These are phyloP conservation scores for Cordyceps farinosa DNA, from an alignment of 2,329 filamentous ascomycete species.

Conservation along the genomic window DNA sequence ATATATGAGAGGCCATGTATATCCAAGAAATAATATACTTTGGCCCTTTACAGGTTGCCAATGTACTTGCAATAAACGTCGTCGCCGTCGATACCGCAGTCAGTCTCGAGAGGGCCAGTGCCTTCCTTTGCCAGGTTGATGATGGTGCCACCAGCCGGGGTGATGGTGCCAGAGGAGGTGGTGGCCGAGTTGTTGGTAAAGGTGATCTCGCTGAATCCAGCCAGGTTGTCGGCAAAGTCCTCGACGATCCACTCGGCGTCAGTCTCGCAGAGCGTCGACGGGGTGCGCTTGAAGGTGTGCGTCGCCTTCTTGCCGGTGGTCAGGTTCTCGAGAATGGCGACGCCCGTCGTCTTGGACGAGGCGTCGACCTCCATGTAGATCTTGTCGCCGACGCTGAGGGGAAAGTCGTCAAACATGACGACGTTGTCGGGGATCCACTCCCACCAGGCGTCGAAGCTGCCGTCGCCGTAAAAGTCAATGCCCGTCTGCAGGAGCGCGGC, in stretches of 20 bases:
- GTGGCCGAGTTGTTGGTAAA: slow-evolving; percentile 13
- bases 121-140: neutral
- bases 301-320: slow-evolving; percentile 47
- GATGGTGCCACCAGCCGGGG: neutral
- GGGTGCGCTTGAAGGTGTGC: slow-evolving; percentile 40
- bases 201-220: slow-evolving; percentile 11
- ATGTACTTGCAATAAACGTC: slow-evolving; percentile 9
- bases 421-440: slow-evolving; percentile 40
- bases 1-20: neutral
- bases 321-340: slow-evolving; percentile 37
- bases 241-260: slow-evolving; percentile 61
- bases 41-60: neutral
- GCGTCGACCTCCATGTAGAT: slow-evolving; percentile 25
- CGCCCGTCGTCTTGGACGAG: slow-evolving; percentile 20
- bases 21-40: neutral
- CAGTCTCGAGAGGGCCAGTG: neutral
- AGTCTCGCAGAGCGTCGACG: slow-evolving; percentile 41
- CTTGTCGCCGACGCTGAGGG: slow-evolving; percentile 22
- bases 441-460: slow-evolving; percentile 37
- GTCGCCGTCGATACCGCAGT: neutral
- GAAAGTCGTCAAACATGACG: slow-evolving; percentile 31
- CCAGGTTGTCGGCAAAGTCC: slow-evolving; percentile 16
- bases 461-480: slow-evolving; percentile 35
- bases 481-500: slow-evolving; percentile 37
- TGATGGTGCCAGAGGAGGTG: slow-evolving; percentile 28